Evolutionary conservation across 1,139 yeast species (phyloP), one percentile per base, ranked within the genome.

Genomic region (Protomyces lactucae-debilis): DNA sequence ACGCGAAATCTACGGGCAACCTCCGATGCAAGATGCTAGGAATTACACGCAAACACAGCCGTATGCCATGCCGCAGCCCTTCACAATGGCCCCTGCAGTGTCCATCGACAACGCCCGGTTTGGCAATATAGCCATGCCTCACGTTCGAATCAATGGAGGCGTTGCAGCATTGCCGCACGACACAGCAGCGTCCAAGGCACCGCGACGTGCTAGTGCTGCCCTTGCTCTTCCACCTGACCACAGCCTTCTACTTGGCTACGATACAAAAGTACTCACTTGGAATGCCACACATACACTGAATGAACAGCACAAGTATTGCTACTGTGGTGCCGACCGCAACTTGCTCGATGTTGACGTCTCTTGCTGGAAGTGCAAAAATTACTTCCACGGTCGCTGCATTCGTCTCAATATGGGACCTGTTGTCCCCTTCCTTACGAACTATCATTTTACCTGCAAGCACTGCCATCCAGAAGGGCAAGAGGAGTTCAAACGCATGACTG

Each of bases 291-390:
- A 53, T 46, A 66, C 67, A 3, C 37, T 66, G 39, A 66, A 66
- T 35, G 53, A 53, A 8, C 63, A 66, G 46, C 64, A 64, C 55
- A 39, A 21, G 23, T 66, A 64, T 43, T 66, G 67, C 46, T 66
- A 66, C 48, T 66, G 67, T 32, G 67, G 66, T 35, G 63, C 59
- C 5, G 67, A 66, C 35, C 55, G 67, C 32, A 64, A 61, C 36
- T 53, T 66, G 23, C 45, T 54, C 36, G 61, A 60, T 14, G 57
- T 64, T 36, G 67, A 66, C 25, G 57, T 64, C 16, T 60, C 55
- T 53, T 66, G 67, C 53, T 25, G 40, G 5, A 43, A 52, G 21
- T 66, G 67, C 43, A 40, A 35, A 10, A 66, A 66, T 40, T 55
- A 60, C 53, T 66, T 66, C 46, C 67, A 66, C 35, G 64, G 61